Conservation (phyloP, 108 stramenopile species). For the Seminavis robusta region DNA sequence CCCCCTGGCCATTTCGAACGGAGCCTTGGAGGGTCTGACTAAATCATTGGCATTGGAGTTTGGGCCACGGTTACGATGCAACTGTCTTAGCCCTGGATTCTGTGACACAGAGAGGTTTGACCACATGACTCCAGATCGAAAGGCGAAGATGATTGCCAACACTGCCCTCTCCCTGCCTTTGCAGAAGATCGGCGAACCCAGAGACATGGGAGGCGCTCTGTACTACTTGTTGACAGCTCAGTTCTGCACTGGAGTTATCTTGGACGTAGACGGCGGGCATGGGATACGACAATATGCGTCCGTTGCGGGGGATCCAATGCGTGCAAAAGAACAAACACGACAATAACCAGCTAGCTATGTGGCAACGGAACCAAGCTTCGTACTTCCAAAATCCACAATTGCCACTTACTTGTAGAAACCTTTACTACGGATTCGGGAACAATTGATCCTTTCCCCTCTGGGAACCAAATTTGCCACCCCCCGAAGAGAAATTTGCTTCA, state of each 20-base stretch:
- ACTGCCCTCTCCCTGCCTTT: constrained; percentile 53
- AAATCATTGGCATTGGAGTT: constrained; percentile 59
- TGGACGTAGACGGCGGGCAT: constrained; percentile 65
- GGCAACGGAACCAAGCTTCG: too few species aligned
- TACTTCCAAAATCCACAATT: too few species aligned
- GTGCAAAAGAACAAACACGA: constrained; percentile 21
- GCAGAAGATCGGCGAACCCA: constrained; percentile 39
- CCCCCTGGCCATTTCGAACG: constrained; percentile 57
- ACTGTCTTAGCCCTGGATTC: constrained; percentile 66
- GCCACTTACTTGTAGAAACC: too few species aligned
- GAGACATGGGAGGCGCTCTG: constrained; percentile 67
- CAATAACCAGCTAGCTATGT: too few species aligned
- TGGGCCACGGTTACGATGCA: constrained; percentile 53
- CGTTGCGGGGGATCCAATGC: constrained; percentile 47
- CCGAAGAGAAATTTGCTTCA: too few species aligned
- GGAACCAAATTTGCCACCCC: too few species aligned
- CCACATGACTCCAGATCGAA: constrained; percentile 43
- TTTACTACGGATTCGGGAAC: too few species aligned
- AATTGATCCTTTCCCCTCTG: too few species aligned
- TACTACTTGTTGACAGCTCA: constrained; percentile 45
- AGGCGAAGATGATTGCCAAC: constrained; percentile 48
- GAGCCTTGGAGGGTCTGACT: constrained; percentile 67
- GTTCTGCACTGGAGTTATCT: constrained; percentile 55
- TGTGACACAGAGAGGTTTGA: constrained; percentile 74
- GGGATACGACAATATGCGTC: constrained; percentile 60